These are phyloP conservation scores for Nicotiana tomentosiformis DNA, from an alignment of 257 asterid genomes.

Conservation along the genomic window DNA sequence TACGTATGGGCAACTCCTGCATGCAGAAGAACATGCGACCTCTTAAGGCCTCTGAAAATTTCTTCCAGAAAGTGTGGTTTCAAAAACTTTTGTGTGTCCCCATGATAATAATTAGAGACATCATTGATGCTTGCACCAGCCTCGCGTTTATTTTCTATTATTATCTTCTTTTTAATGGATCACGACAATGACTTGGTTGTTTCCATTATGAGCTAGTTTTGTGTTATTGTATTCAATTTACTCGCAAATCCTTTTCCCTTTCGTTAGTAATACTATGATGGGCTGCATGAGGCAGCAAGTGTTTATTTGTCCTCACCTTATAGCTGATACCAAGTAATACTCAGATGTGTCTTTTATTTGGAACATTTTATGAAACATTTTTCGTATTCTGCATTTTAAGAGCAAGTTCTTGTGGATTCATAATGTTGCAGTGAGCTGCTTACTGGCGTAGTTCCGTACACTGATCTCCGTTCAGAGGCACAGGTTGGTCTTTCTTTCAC, in stretches of 20 bases:
- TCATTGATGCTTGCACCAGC: neutral
- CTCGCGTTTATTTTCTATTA: neutral
- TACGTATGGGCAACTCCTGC: neutral
- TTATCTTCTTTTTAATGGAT: neutral
- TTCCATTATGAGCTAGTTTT: neutral
- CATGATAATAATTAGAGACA: neutral
- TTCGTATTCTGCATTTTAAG: neutral
- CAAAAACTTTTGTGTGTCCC: neutral
- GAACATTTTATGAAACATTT: neutral
- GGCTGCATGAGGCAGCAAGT: neutral
- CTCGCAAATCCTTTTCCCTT: neutral
- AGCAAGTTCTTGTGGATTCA: neutral
- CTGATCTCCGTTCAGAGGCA: slow-evolving; percentile 96
- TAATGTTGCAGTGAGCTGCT: slow-evolving; percentile 75
- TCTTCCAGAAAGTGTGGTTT: neutral
- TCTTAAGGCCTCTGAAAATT: neutral
- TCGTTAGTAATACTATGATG: neutral
- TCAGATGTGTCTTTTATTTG: neutral
- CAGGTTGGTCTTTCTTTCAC: slow-evolving; percentile 41
- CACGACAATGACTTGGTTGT: neutral
- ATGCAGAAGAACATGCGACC: neutral
- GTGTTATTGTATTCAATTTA: neutral
- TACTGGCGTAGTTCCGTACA: slow-evolving; percentile 89
- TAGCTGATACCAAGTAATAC: neutral
- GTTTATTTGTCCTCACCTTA: neutral